A percentile compares a stretch with the other conserved stretches of the same genome.
These are phyloP conservation scores for Arachis monticola DNA, from an alignment of 331 rosid genomes.

Conservation along the genomic window DNA sequence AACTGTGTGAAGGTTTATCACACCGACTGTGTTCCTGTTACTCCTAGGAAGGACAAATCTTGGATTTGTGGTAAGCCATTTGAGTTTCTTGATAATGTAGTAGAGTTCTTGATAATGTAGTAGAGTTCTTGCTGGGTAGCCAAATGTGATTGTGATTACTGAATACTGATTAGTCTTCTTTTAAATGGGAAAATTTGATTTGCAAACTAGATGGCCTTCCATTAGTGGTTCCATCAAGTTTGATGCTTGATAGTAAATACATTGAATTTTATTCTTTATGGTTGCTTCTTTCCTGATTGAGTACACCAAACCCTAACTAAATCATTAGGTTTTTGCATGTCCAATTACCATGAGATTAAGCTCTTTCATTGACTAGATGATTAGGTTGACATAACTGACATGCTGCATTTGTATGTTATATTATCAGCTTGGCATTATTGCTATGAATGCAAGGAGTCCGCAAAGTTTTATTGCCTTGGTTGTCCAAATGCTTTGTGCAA, in stretches of 20 bases:
- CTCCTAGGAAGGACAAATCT: not conserved
- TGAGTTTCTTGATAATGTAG: not conserved
- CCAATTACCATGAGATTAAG: too few relatives aligned
- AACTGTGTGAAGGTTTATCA: slow-evolving; percentile 72
- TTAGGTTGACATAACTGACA: not conserved
- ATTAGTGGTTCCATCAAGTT: too few relatives aligned
- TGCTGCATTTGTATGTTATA: not conserved
- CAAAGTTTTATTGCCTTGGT: slow-evolving; percentile 56
- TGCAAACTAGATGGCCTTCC: too few relatives aligned
- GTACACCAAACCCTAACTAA: too few relatives aligned
- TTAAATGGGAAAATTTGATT: too few relatives aligned
- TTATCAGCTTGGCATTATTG: slow-evolving; percentile 69
- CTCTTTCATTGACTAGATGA: not conserved
- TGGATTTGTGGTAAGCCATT: slow-evolving; percentile 72
- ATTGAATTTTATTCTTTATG: too few relatives aligned
- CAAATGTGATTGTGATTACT: too few relatives aligned
- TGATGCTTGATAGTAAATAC: too few relatives aligned
- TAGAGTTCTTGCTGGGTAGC: not conserved
- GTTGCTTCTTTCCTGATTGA: too few relatives aligned
- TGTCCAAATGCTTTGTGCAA: slow-evolving; percentile 63
- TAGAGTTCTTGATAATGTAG: not conserved
- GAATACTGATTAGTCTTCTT: too few relatives aligned
- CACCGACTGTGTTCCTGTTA: slow-evolving; percentile 56
- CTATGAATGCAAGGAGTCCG: slow-evolving; percentile 40
- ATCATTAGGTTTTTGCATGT: too few relatives aligned